Evolutionary conservation across 164 flowering plant species (phyloP), one percentile per base, ranked within the genome.

Genomic region (Chloranthus sessilifolius): DNA sequence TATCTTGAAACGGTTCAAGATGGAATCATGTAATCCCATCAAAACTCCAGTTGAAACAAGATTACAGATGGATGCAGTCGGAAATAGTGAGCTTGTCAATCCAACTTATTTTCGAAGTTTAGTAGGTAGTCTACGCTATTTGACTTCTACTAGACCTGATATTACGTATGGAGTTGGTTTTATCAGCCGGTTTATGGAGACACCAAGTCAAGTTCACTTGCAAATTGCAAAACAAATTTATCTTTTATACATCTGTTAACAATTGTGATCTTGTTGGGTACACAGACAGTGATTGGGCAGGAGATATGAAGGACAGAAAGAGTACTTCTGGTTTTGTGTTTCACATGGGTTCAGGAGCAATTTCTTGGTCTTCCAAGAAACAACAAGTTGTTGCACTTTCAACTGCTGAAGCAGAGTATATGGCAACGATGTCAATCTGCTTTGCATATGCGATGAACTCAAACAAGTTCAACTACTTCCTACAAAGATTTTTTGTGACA

Each of bases 281-380:
- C n/a, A 15, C 42, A 17, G 42, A 55, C 15, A 55, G 59, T 31
- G 59, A 43, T 44, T 55, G 59, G 50, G 50, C 30, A 11, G 42
- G 59, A 7, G n/a, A 11, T 19, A 34, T 55, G 3, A 50, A 45
- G 7, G 59, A 31, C 9, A 2, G 41, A 6, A 55, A 34, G 17
- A 55, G 51, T 41, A 43, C 59, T 7, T 0, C 3, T 9, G 37
- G 59, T 9, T 55, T 2, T 53, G 38, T 41, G 3, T 53, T 53
- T 5, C n/a, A 20, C 25, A 5, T 41, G 0, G 37, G 48, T 16
- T 55, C 41, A 31, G 41, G 50, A 3, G 31, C 23, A 1, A 16
- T 55, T 4, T 41, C 37, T 4, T 41, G 57, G 57, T 28, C 22
- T 6, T 53, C 34, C 12, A 52, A 53, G 48, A 53, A 53, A 16